Evolutionary conservation across 2,329 filamentous ascomycete genomes (phyloP).

Genomic region (Rhytidhysteron rufulum): DNA sequence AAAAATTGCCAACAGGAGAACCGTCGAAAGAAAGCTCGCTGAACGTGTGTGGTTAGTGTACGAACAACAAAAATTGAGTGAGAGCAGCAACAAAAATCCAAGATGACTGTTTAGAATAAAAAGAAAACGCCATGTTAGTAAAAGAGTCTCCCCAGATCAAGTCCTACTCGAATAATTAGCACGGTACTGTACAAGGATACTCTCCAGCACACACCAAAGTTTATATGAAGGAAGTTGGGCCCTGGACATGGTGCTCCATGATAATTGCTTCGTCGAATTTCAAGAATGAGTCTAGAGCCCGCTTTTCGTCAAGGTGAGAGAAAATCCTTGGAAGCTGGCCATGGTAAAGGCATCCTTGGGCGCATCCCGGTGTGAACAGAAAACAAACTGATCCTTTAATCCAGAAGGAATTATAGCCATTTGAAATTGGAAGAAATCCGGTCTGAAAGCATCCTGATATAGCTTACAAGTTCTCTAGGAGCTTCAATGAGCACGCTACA

Average conservation of each 20-base stretch:
- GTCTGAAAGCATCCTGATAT: too few relatives aligned
- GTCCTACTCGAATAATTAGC: conserved; percentile 15
- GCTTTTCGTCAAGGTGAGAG: too few relatives aligned
- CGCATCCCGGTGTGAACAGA: too few relatives aligned
- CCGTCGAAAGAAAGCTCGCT: conserved; percentile 39
- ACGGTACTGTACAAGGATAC: background rate
- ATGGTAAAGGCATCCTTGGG: too few relatives aligned
- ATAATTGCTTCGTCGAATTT: too few relatives aligned
- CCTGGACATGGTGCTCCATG: too few relatives aligned
- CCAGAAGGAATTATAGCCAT: too few relatives aligned
- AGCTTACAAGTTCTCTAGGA: conserved; percentile 7
- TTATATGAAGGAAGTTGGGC: background rate
- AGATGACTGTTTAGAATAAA: conserved; percentile 15
- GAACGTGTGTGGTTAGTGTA: conserved; percentile 33
- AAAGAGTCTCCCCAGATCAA: conserved; percentile 5
- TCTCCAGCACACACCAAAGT: conserved; percentile 15
- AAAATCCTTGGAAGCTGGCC: too few relatives aligned
- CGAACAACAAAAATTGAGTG: conserved; percentile 16
- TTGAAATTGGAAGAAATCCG: too few relatives aligned
- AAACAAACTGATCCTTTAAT: too few relatives aligned
- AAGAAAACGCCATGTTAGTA: conserved; percentile 38
- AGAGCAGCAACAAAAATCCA: conserved; percentile 12
- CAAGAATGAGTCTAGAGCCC: too few relatives aligned
- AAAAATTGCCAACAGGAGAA: conserved; percentile 23
- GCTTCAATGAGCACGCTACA: conserved; percentile 22